Base-by-base conservation (phyloP, 371 early-diverging fungal genomes). In the Choanephora cucurbitarum region DNA sequence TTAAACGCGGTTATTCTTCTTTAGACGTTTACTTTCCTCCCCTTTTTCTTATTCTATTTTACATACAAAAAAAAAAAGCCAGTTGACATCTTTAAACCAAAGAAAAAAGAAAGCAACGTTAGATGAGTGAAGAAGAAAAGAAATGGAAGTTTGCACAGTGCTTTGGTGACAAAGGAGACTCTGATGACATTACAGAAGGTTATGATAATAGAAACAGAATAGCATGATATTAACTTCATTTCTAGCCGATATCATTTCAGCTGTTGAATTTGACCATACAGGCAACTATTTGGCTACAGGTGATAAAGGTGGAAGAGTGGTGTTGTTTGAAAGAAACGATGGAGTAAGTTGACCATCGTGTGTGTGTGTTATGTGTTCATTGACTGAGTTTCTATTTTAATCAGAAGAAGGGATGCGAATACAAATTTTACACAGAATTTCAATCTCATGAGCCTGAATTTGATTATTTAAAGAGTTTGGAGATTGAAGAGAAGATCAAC, bases 371-470 rank as follows among this genome's bases (percentile, higher is more conserved):
- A 15, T 34, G 28, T 47, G 22, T 46, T 13, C 14, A 44, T 40
- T 14, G 28, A 28, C 28, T 28, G 28, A 28, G 28, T 37, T 46
- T 51, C 19, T 9, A 28, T 43, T 28, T 22, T 9, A 21, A 31
- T n/a, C 47, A 94, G 94, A 94, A 94, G 80, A 90, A 91, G 64
- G 84, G 85, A 10, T 94, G 94, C 77, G 95, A 94, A 72, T 95
- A 94, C 80, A 87, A 89, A 63, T 95, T 95, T 61, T 90, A 89
- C 65, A 92, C 95, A 44, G 95, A 95, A 70, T 95, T 95, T 62
- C 94, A 95, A 71, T 94, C 94, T 42, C 97, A 96, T 77, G 92
- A 93, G 76, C 90, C 95, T 21, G 95, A 94, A 72, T 96, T 98
- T 64, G 98, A 98, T 75, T 96, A 95, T 72, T 83, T 97, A 46